These are phyloP conservation scores for Hericium coralloides DNA, from an alignment of 768 basidiomycete species.

Conservation along the genomic window DNA sequence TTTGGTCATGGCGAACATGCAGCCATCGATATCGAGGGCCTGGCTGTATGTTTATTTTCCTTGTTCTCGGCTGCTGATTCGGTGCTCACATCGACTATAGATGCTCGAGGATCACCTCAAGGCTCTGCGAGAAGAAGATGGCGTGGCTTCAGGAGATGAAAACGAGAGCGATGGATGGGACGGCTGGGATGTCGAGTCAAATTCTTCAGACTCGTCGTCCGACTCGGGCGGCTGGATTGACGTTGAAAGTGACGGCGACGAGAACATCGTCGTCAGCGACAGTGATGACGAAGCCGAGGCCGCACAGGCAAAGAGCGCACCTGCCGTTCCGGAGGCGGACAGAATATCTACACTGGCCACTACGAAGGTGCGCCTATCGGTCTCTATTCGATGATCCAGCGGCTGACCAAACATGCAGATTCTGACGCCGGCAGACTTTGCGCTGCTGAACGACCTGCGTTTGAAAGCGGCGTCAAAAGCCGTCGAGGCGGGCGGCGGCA, in stretches of 20 bases:
- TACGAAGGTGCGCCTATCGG: slow-evolving; percentile 48
- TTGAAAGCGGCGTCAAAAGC: slow-evolving; percentile 67
- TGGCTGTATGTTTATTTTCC: slow-evolving; percentile 49
- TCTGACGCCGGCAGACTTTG: slow-evolving; percentile 95
- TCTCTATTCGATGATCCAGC: background rate
- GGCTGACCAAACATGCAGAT: slow-evolving; percentile 45
- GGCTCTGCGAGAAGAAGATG: slow-evolving; percentile 56
- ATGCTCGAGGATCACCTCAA: slow-evolving; percentile 83
- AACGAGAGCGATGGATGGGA: slow-evolving; percentile 61
- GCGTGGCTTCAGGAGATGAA: slow-evolving; percentile 35
- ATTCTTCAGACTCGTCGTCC: slow-evolving; percentile 45
- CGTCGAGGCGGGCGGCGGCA: slow-evolving; percentile 60
- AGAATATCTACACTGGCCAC: slow-evolving; percentile 65
- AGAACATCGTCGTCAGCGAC: slow-evolving; percentile 72
- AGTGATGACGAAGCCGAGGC: slow-evolving; percentile 63
- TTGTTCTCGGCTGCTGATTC: background rate
- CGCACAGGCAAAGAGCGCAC: slow-evolving; percentile 13
- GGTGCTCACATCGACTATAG: slow-evolving; percentile 27
- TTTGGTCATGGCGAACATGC: slow-evolving; percentile 75
- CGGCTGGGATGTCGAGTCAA: slow-evolving; percentile 82
- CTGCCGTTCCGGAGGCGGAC: slow-evolving; percentile 16
- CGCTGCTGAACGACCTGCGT: slow-evolving; percentile 80
- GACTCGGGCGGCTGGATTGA: slow-evolving; percentile 71
- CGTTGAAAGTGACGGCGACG: slow-evolving; percentile 60
- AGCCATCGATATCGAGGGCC: slow-evolving; percentile 82